Percentiles rank a stretch among this genome's conserved stretches.
Conservation (phyloP, 2,329 filamentous ascomycete species). For the Fusarium coicis region DNA sequence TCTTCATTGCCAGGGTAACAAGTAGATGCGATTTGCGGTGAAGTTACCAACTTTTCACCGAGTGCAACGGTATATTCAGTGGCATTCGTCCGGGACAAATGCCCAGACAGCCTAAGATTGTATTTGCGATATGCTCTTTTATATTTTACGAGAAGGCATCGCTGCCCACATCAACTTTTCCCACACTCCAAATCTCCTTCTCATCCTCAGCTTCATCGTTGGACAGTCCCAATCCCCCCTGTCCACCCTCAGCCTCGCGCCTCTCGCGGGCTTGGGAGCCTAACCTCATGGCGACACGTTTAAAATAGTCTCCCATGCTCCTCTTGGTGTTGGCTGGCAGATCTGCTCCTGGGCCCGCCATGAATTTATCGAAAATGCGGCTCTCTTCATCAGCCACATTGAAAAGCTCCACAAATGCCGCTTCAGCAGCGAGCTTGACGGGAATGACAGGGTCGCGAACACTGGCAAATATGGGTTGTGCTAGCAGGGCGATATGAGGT, state of each 20-base stretch:
- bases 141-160: slow-evolving; percentile 36
- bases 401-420: slow-evolving; percentile 92
- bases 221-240: slow-evolving; percentile 84
- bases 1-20: not conserved
- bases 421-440: slow-evolving; percentile 93
- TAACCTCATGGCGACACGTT: slow-evolving; percentile 85
- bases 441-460: slow-evolving; percentile 94
- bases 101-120: not conserved
- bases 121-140: not conserved
- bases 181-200: slow-evolving; percentile 94
- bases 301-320: slow-evolving; percentile 97
- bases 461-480: slow-evolving; percentile 85
- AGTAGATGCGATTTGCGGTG: not conserved
- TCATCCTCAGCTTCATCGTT: slow-evolving; percentile 96
- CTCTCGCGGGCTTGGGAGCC: slow-evolving; percentile 90
- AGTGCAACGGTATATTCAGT: not conserved
- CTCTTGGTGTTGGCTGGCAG: slow-evolving; percentile 80
- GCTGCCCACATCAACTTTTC: slow-evolving; percentile 74
- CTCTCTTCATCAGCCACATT: slow-evolving; percentile 87
- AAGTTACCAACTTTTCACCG: not conserved
- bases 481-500: slow-evolving; percentile 83
- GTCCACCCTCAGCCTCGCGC: slow-evolving; percentile 89
- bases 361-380: slow-evolving; percentile 90
- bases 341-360: slow-evolving; percentile 73
- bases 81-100: not conserved